These are phyloP conservation scores for Neofusicoccum kwambonambiense DNA, from an alignment of 2,329 filamentous ascomycete species.

Conservation along the genomic window DNA sequence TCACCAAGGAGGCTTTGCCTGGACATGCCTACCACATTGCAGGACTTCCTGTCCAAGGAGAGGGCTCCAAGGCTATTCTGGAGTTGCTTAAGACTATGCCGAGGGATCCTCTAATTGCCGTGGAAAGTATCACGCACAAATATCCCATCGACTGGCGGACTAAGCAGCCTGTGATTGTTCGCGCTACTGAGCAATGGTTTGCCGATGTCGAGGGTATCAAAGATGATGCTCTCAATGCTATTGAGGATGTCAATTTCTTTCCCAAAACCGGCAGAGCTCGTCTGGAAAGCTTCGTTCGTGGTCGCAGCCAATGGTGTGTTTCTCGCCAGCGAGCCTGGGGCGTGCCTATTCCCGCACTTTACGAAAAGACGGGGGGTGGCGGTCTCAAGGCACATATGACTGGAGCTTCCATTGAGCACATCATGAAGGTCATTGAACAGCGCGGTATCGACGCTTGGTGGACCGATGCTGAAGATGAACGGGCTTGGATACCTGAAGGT, in stretches of 20 bases:
- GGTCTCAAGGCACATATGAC: slow-evolving; percentile 69
- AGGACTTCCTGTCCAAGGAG: slow-evolving; percentile 69
- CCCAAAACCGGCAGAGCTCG: slow-evolving; percentile 72
- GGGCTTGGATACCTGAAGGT: slow-evolving; percentile 70
- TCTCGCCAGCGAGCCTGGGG: slow-evolving; percentile 95
- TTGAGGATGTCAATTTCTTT: slow-evolving; percentile 73
- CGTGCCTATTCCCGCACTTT: slow-evolving; percentile 90
- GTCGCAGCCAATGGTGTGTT: slow-evolving; percentile 95
- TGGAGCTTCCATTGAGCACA: slow-evolving; percentile 75
- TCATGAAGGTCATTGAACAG: slow-evolving; percentile 73
- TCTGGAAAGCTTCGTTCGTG: slow-evolving; percentile 80
- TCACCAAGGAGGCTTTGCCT: slow-evolving; percentile 77
- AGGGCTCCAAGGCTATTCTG: slow-evolving; percentile 69
- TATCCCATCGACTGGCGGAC: slow-evolving; percentile 98
- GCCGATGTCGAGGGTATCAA: slow-evolving; percentile 87
- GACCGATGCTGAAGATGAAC: slow-evolving; percentile 74
- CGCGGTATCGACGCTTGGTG: slow-evolving; percentile 94
- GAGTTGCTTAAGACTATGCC: slow-evolving; percentile 56
- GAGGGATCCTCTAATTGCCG: slow-evolving; percentile 2
- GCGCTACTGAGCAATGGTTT: slow-evolving; percentile 97
- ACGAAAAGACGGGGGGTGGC: slow-evolving; percentile 61
- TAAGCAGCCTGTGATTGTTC: slow-evolving; percentile 84
- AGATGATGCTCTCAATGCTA: slow-evolving; percentile 64
- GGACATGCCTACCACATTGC: slow-evolving; percentile 64
- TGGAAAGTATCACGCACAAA: slow-evolving; percentile 61